A percentile compares a stretch with the other conserved stretches of the same genome.
Evolutionary conservation across 495 filamentous ascomycete species (phyloP).

Genomic region (Aspergillus panamensis): DNA sequence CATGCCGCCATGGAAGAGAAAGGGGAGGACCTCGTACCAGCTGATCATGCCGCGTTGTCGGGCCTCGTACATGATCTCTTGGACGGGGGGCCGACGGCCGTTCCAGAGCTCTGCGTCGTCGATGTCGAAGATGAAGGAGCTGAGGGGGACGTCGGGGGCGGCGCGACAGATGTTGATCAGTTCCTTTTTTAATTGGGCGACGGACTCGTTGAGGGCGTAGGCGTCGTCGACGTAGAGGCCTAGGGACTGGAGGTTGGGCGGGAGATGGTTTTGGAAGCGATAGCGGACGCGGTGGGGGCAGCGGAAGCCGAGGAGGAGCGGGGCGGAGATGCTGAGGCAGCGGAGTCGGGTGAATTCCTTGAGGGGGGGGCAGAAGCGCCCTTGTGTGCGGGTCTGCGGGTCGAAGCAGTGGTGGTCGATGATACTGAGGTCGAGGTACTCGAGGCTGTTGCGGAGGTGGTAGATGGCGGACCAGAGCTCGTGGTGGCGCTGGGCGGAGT

Average conservation of each 20-base stretch:
- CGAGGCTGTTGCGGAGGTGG: neutral
- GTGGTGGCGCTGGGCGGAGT: neutral
- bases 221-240: neutral
- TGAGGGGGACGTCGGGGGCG: neutral
- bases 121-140: neutral
- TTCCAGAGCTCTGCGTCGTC: neutral
- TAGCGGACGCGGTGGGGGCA: neutral
- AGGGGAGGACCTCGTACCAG: too few species aligned
- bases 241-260: slow-evolving; percentile 2
- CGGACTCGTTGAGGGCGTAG: neutral
- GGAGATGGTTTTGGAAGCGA: neutral
- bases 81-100: too few species aligned
- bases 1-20: too few species aligned
- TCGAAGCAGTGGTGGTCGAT: neutral
- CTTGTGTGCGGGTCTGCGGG: neutral
- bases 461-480: neutral
- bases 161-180: neutral
- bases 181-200: neutral
- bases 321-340: neutral
- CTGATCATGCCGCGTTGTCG: too few species aligned
- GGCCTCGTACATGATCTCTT: too few species aligned
- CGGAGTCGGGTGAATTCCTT: neutral
- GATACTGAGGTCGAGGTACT: neutral
- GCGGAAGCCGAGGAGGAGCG: neutral
- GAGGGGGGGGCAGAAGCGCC: neutral